These are phyloP conservation scores for Wilhelminamyces savonicus DNA, from an alignment of 805 yeast genomes.

Conservation along the genomic window DNA sequence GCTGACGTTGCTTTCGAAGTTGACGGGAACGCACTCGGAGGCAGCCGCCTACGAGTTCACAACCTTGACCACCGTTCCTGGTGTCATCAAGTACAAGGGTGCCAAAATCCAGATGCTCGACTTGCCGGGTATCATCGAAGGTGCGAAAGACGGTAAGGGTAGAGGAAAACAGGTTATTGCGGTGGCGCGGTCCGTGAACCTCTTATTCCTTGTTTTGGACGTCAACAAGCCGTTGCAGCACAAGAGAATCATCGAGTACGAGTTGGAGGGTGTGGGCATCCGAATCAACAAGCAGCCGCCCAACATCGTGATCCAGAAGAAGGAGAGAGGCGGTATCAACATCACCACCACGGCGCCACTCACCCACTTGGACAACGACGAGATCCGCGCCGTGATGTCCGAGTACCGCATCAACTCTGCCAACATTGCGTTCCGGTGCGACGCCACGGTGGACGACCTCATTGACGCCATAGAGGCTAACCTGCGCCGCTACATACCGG, in stretches of 20 bases:
- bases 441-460: constrained; percentile 94
- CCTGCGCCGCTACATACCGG: constrained; percentile 91
- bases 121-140: constrained; percentile 86
- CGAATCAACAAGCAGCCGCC: constrained; percentile 91
- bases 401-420: constrained; percentile 96
- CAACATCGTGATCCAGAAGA: constrained; percentile 82
- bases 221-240: constrained; percentile 95
- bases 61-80: constrained; percentile 95
- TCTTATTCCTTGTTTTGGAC: constrained; percentile 88
- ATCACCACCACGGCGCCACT: constrained; percentile 91
- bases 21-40: constrained; percentile 95
- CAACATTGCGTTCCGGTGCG: constrained; percentile 93
- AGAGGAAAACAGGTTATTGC: constrained; percentile 97
- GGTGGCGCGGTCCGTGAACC: constrained; percentile 95
- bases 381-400: constrained; percentile 90
- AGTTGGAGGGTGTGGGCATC: constrained; percentile 95
- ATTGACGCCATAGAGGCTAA: constrained; percentile 91
- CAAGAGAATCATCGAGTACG: constrained; percentile 89
- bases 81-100: constrained; percentile 92
- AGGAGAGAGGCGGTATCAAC: constrained; percentile 93
- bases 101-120: constrained; percentile 96
- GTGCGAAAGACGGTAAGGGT: constrained; percentile 89
- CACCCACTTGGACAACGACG: constrained; percentile 87
- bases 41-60: constrained; percentile 99
- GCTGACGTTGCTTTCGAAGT: constrained; percentile 74